A percentile compares a stretch with the other conserved stretches of the same genome.
Evolutionary conservation across 78 protist species (phyloP).

Genomic region (Carpediemonas membranifera): DNA sequence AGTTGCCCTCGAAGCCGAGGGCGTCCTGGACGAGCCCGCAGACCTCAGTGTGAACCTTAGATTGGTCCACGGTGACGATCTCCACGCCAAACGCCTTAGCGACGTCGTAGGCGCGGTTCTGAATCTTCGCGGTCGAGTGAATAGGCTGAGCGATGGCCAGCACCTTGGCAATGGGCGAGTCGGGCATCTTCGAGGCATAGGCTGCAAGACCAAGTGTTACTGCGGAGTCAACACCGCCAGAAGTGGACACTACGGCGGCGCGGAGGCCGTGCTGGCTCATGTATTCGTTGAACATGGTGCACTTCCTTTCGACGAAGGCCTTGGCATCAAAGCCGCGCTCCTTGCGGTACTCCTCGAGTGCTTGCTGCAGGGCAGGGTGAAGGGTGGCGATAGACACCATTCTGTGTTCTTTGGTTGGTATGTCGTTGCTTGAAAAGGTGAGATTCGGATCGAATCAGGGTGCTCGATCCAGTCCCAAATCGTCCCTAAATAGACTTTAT

Average conservation of each 20-base stretch:
- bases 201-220: constrained; percentile 30
- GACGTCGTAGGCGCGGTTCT: constrained; percentile 34
- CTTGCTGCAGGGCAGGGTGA: constrained; percentile 9
- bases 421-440: too few species aligned
- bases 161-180: constrained; percentile 37
- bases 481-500: too few species aligned
- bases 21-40: constrained; percentile 20
- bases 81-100: constrained; percentile 15
- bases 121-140: constrained; percentile 32
- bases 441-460: too few species aligned
- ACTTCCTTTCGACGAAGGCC: constrained; percentile 43
- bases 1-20: constrained; percentile 27
- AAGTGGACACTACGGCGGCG: constrained; percentile 25
- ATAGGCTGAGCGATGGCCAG: constrained; percentile 58
- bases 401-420: too few species aligned
- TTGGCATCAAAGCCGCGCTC: constrained; percentile 29
- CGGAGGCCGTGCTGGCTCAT: constrained; percentile 28
- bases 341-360: constrained; percentile 13
- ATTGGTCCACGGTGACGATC: constrained; percentile 48
- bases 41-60: constrained; percentile 31
- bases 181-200: constrained; percentile 1
- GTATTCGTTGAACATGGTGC: constrained; percentile 42
- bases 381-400: too few species aligned
- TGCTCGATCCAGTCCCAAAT: too few species aligned
- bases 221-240: constrained; percentile 63